These are phyloP conservation scores for Betula pendula DNA, from an alignment of 306 rosid genomes.

Conservation along the genomic window DNA sequence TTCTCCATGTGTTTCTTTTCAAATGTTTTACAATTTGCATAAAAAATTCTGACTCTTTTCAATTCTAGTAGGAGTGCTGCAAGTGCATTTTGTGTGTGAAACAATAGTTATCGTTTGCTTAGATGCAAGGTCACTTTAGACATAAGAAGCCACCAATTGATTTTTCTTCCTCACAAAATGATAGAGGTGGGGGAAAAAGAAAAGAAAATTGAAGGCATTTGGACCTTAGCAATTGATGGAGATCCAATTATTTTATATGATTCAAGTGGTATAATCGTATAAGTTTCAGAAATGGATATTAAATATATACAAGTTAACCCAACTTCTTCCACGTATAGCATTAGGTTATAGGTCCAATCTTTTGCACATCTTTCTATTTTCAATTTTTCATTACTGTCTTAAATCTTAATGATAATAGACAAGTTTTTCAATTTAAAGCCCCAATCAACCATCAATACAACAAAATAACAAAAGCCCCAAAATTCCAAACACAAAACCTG, in stretches of 20 bases:
- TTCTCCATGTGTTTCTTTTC: background rate
- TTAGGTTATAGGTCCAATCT: background rate
- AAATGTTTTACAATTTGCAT: background rate
- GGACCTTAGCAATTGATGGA: background rate
- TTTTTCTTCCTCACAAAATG: conserved; percentile 20
- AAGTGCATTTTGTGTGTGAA: background rate
- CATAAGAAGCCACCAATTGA: background rate
- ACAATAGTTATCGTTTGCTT: background rate
- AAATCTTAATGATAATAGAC: no score
- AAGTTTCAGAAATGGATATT: background rate
- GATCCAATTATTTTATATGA: background rate
- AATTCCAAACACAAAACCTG: no score
- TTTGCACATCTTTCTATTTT: no score
- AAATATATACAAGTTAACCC: background rate
- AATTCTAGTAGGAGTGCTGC: background rate
- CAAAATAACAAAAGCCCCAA: no score
- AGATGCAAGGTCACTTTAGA: background rate
- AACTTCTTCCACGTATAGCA: background rate
- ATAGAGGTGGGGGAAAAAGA: conserved; percentile 16
- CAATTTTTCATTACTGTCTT: no score
- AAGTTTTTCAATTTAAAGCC: no score
- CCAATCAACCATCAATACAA: no score
- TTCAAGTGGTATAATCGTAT: background rate
- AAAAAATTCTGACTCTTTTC: background rate
- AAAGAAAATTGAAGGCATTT: conserved; percentile 8